Conservation (phyloP, 2,329 filamentous ascomycete species). For the Scedosporium minutisporum region DNA sequence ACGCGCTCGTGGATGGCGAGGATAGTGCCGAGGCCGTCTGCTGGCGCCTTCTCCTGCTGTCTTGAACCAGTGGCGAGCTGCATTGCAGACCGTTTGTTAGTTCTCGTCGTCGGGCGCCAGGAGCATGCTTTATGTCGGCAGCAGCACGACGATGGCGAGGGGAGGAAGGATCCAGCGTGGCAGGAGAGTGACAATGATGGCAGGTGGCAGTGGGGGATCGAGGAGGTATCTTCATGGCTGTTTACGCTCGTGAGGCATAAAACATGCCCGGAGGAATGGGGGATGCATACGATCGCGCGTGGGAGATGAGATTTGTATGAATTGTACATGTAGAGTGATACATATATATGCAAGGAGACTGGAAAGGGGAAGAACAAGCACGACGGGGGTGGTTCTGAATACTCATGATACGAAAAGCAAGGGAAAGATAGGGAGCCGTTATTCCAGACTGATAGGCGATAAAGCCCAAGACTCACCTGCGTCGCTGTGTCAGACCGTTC, state of each 20-base stretch:
- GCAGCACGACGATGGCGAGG: slow-evolving; percentile 6
- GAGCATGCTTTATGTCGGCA: neutral
- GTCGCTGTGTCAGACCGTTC: slow-evolving; percentile 53
- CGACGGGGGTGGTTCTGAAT: neutral
- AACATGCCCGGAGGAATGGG: neutral
- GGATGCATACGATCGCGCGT: neutral
- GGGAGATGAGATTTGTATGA: neutral
- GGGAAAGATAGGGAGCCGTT: neutral
- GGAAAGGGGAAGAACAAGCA: slow-evolving; percentile 1
- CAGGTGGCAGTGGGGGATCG: neutral
- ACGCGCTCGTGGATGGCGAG: slow-evolving; percentile 51
- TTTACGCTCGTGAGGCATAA: neutral
- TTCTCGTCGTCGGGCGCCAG: slow-evolving; percentile 12
- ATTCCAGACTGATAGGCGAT: neutral
- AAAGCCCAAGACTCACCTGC: slow-evolving; percentile 43
- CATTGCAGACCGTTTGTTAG: slow-evolving; percentile 40
- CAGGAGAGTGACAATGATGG: slow-evolving; percentile 9
- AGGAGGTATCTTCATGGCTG: slow-evolving; percentile 3
- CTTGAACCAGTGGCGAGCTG: slow-evolving; percentile 47
- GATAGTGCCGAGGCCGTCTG: slow-evolving; percentile 46
- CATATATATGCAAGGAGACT: neutral
- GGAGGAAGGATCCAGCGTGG: slow-evolving; percentile 6
- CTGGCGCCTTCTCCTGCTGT: slow-evolving; percentile 41
- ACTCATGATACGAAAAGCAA: neutral
- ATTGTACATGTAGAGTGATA: neutral